A percentile compares a stretch with the other conserved stretches of the same genome.
phyloP scores from a whole-genome alignment of 176 grass and related monocot species.

The Eragrostis curvula region DNA sequence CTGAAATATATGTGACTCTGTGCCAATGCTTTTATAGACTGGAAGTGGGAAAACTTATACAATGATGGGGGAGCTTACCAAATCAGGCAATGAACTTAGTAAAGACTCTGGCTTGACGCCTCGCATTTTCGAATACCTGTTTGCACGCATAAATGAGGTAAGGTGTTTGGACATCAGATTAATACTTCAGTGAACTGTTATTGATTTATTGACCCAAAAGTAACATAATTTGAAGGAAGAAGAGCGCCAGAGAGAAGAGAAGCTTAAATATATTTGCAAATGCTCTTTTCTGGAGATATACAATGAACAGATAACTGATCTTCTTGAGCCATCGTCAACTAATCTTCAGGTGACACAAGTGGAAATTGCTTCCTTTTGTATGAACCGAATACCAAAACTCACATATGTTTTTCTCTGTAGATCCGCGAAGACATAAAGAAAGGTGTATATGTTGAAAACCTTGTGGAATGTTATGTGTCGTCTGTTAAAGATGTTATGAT shows the following conservation, averaged over 20 bases:
- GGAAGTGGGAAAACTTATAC: conserved; percentile 96
- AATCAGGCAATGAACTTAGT: conserved; percentile 54
- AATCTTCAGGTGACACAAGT: conserved; percentile 73
- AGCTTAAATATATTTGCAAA: conserved; percentile 80
- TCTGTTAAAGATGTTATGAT: conserved; percentile 78
- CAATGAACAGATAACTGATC: conserved; percentile 96
- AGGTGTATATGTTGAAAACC: conserved; percentile 92
- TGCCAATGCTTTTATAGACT: conserved; percentile 51
- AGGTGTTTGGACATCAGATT: conserved; percentile 12
- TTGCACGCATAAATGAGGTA: conserved; percentile 85
- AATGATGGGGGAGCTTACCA: conserved; percentile 84
- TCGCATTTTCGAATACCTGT: conserved; percentile 86
- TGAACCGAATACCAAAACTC: conserved; percentile 13
- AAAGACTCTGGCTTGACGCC: conserved; percentile 83
- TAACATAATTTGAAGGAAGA: conserved; percentile 71
- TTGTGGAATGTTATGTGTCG: conserved; percentile 74
- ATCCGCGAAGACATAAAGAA: conserved; percentile 94
- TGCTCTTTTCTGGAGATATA: conserved; percentile 97
- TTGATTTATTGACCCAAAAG: conserved; percentile 11
- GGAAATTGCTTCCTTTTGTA: conserved; percentile 15
- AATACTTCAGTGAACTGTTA: conserved; percentile 10
- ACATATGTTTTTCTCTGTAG: conserved; percentile 50
- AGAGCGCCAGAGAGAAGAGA: conserved; percentile 60
- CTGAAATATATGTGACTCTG: conserved; percentile 11
- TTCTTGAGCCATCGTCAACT: conserved; percentile 81